Evolutionary conservation across 2,329 filamentous ascomycete species (phyloP).

Genomic region (Alternaria gaisen): DNA sequence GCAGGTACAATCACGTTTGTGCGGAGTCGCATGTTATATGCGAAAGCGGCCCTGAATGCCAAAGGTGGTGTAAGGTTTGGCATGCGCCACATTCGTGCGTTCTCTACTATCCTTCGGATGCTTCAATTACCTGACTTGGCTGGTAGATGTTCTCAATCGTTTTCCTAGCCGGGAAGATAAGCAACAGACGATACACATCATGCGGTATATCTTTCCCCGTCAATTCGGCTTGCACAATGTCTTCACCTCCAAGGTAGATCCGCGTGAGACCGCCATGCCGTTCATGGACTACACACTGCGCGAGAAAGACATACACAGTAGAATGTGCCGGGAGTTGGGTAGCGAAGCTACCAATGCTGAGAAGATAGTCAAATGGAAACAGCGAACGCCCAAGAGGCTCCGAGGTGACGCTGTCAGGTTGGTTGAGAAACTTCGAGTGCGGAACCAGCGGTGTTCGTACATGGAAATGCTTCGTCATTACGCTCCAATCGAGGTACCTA

Average conservation of each 20-base stretch:
- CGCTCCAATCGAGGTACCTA: constrained; percentile 66
- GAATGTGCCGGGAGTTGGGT: constrained; percentile 32
- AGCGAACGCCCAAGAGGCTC: constrained; percentile 69
- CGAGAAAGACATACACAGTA: constrained; percentile 76
- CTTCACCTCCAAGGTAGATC: constrained; percentile 77
- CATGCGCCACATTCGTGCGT: constrained; percentile 80
- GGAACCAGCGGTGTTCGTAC: constrained; percentile 81
- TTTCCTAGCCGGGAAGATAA: constrained; percentile 61
- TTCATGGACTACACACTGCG: constrained; percentile 87
- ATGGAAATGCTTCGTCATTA: constrained; percentile 80
- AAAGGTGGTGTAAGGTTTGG: constrained; percentile 75
- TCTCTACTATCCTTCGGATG: neutral
- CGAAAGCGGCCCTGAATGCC: constrained; percentile 74
- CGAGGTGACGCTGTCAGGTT: constrained; percentile 69
- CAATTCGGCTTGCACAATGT: constrained; percentile 92
- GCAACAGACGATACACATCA: constrained; percentile 71
- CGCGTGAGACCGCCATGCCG: constrained; percentile 71
- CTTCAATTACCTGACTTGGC: constrained; percentile 21
- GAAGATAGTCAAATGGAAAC: constrained; percentile 47
- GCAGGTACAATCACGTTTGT: constrained; percentile 75
- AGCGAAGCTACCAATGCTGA: constrained; percentile 27
- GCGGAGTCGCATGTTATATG: constrained; percentile 86
- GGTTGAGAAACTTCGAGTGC: constrained; percentile 72
- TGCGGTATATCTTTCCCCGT: constrained; percentile 93
- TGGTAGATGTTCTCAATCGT: constrained; percentile 80